Evolutionary conservation across 2,329 filamentous ascomycete species (phyloP).

Genomic region (Nemania serpens): DNA sequence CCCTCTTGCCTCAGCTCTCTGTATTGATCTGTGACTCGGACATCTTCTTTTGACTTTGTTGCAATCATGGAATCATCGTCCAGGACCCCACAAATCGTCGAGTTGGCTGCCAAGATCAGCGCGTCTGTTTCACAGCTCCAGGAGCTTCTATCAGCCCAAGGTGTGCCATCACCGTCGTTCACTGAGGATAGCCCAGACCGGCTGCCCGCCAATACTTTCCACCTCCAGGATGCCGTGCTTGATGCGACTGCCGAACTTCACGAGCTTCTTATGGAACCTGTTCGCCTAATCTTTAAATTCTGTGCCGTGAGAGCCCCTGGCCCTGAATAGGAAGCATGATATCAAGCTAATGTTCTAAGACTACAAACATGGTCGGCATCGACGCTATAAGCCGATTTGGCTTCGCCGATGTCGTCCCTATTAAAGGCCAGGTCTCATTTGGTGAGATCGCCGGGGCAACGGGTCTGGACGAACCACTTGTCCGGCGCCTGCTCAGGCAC

Average conservation of each 20-base stretch:
- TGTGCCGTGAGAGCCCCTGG: conserved; percentile 21
- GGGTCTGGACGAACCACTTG: conserved; percentile 27
- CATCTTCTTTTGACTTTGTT: too few species aligned
- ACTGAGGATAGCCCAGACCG: conserved; percentile 23
- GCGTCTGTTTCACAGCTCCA: conserved; percentile 23
- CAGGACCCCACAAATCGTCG: conserved; percentile 24
- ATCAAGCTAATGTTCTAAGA: conserved; percentile 24
- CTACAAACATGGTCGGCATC: conserved; percentile 30
- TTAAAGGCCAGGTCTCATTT: conserved; percentile 31
- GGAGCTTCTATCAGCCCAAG: conserved; percentile 22
- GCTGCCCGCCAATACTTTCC: conserved; percentile 21
- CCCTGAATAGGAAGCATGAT: background rate
- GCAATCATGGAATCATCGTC: too few species aligned
- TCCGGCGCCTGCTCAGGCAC: conserved; percentile 37
- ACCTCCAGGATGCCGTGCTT: conserved; percentile 28
- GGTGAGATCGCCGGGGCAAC: conserved; percentile 28
- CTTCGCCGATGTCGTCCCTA: conserved; percentile 35
- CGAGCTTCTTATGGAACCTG: conserved; percentile 57
- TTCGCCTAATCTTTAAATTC: conserved; percentile 28
- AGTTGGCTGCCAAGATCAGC: conserved; percentile 25
- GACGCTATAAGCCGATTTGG: conserved; percentile 37
- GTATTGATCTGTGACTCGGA: too few species aligned
- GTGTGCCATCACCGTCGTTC: conserved; percentile 29
- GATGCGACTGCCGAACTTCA: conserved; percentile 33
- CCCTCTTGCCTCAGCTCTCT: too few species aligned